Evolutionary conservation across 306 rosid species (phyloP), one percentile per base, ranked within the genome.

Genomic region (Cucumis melo): DNA sequence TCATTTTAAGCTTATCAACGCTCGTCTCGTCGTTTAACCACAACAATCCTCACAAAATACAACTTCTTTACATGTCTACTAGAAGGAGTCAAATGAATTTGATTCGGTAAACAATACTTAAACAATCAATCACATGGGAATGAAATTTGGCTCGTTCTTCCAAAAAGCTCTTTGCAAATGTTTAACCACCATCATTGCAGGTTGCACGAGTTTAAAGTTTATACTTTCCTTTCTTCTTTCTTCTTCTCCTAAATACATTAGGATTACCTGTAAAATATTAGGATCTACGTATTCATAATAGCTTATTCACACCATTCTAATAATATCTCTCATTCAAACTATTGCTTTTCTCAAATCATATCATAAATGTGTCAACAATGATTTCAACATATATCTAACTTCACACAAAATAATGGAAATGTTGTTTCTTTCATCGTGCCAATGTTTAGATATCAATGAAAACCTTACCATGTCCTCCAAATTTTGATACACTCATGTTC

Each of bases 151-250:
- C 57, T 70, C 75, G 75, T 44, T 70, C 50, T 3, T 15, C 15
- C 42, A 71, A 48, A 71, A 71, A 71, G 76, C 36, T 41, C 2
- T 20, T 10, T 46, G 58, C 23, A 48, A 46, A 27, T 24, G 75
- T n/a, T 39, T 48, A 15, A 27, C 55, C 76, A 71, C 76, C 76
- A 71, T 71, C 59, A 71, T 71, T 71, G 76, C 76, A 71, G 42
- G 14, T 48, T 71, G 76, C 76, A 71, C 76, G 76, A 27, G 21
- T 48, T 71, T 71, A 71, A 71, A 71, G 76, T 15, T 17, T 48
- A 15, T 12, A 48, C 14, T 7, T 2, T 41, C 8, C 44, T 41
- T 41, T 41, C 44, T 41, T 41, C 7, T 23, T 42, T 8, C 0
- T 0, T 11, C 7, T n/a, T 39, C 0, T 10, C 17, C 4, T 62